These are phyloP conservation scores for Fusarium penzigii DNA, from an alignment of 2,329 filamentous ascomycete genomes.

Conservation along the genomic window DNA sequence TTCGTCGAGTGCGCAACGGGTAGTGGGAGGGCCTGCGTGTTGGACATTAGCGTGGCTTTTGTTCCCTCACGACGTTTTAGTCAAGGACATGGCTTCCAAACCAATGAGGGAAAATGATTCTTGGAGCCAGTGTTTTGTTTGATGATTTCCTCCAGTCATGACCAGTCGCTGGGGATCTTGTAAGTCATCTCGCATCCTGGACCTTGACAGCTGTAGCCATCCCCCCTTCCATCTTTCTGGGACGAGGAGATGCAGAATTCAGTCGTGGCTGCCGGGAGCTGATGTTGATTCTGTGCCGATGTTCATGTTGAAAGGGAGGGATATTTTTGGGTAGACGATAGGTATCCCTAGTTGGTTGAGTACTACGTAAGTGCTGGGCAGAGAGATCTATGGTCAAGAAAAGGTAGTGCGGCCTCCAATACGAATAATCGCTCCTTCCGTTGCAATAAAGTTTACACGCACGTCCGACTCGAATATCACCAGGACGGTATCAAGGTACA, in stretches of 20 bases:
- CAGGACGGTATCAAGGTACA: too few species aligned
- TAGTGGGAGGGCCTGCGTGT: constrained; percentile 9
- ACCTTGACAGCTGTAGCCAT: neutral
- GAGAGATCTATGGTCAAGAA: too few species aligned
- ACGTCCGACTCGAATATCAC: too few species aligned
- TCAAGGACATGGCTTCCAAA: neutral
- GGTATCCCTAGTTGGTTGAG: too few species aligned
- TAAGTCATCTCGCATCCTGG: neutral
- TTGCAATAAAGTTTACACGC: too few species aligned
- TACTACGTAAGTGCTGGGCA: too few species aligned
- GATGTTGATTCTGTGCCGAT: too few species aligned
- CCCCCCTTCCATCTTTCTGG: neutral
- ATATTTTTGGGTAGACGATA: too few species aligned
- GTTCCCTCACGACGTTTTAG: neutral
- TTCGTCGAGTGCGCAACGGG: constrained; percentile 3
- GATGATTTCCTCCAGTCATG: neutral
- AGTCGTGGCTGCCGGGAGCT: too few species aligned
- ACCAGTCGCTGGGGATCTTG: neutral
- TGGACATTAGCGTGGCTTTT: constrained; percentile 28
- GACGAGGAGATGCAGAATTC: neutral
- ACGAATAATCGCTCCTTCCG: too few species aligned
- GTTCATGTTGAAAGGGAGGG: too few species aligned
- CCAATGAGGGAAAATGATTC: neutral
- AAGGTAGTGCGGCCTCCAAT: too few species aligned
- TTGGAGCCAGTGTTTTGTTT: neutral